Evolutionary conservation across 257 asterid genomes (phyloP).

Genomic region (Primulina huaijiensis): DNA sequence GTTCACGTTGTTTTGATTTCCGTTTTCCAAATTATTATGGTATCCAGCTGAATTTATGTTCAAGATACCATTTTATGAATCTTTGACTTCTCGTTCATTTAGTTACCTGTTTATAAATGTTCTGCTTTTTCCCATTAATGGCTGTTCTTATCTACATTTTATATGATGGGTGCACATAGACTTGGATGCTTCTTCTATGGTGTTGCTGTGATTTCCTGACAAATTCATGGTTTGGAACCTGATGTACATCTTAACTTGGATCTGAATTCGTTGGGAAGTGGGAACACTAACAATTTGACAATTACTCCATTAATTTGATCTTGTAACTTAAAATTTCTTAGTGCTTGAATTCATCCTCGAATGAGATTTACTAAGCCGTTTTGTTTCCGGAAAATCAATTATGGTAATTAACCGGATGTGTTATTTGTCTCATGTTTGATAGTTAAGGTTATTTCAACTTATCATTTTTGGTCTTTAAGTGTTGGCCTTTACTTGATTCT

Average conservation of each 20-base stretch:
- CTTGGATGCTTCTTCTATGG: slow-evolving; percentile 23
- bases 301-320: not conserved
- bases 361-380: not conserved
- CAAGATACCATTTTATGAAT: slow-evolving; percentile 22
- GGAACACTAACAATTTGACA: slow-evolving; percentile 18
- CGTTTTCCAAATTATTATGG: slow-evolving; percentile 18
- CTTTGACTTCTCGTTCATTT: slow-evolving; percentile 5
- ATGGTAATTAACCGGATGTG: not conserved
- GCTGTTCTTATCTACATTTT: not conserved
- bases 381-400: not conserved
- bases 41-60: not conserved
- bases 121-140: not conserved
- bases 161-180: slow-evolving; percentile 19
- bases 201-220: slow-evolving; percentile 5
- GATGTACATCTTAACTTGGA: slow-evolving; percentile 15
- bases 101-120: not conserved
- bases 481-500: no score
- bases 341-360: slow-evolving; percentile 9
- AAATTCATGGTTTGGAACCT: slow-evolving; percentile 15
- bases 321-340: not conserved
- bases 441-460: not conserved
- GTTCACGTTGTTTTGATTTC: slow-evolving; percentile 13
- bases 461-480: no score
- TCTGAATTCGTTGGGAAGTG: slow-evolving; percentile 11
- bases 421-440: not conserved